Base-by-base conservation (phyloP, 2,329 filamentous ascomycete species). In the Phyllosticta citribraziliensis region DNA sequence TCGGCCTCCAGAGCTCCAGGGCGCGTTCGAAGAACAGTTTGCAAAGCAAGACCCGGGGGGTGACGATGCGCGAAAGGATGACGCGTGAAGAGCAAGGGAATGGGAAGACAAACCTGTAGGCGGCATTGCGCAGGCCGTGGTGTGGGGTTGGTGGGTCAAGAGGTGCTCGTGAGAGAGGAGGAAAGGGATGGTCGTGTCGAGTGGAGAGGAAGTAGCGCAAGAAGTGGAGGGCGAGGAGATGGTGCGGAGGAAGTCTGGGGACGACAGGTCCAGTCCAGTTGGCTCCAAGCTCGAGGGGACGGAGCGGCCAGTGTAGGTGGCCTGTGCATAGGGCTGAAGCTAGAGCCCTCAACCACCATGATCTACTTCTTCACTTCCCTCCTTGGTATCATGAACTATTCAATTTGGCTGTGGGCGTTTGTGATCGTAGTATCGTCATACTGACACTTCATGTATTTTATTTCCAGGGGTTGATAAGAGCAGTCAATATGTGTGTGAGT, bases 71-170 rank as follows among this genome's bases (percentile, higher is more conserved):
- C 30, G 57, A n/a, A 19, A 55, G 17, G 27, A n/a, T 33, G 27
- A 35, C n/a, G 54, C n/a, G 54, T 22, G 40, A 9, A 52, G 54
- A 10, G 40, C n/a, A 52, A 52, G 40, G n/a, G 52, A 52, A 60
- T 11, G 25, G 20, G 19, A 24, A n/a, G 53, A 60, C 58, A 56
- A 35, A 60, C 58, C 58, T 56, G 58, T 50, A n/a, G 58, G 58
- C 12, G 58, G 58, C 58, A 60, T 60, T 25, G 12, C 25, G 35
- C 11, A n/a, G 40, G 14, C 40, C 3, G 6, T 47, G 12, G 40
- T 17, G 6, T 19, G 6, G 14, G 8, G 40, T 8, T 47, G 40
- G 17, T 47, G 2, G 40, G 17, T 47, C 14, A 47, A n/a, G 5
- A 19, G 17, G 40, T 4, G 40, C 3, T 47, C 40, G 40, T 14